Evolutionary conservation across 2,329 filamentous ascomycete genomes (phyloP).

Genomic region (Colletotrichum tropicale): DNA sequence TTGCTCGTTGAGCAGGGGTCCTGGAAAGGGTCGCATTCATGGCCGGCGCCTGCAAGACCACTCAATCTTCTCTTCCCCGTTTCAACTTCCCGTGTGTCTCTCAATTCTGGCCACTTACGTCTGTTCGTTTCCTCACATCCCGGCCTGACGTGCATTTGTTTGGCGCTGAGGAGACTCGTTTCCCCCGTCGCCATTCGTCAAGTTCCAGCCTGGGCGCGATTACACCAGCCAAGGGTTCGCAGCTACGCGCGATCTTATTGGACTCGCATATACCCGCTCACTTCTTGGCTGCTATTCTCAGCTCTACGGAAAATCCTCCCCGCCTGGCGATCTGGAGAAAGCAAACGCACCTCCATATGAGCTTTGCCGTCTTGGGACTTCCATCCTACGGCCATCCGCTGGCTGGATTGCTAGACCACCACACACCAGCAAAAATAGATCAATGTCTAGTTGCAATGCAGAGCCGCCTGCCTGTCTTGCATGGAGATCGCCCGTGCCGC

Average conservation of each 20-base stretch:
- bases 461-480: constrained; percentile 16
- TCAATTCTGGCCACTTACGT: neutral
- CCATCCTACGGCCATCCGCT: neutral
- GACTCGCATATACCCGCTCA: neutral
- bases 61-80: neutral
- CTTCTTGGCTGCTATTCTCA: constrained; percentile 9
- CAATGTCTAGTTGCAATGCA: neutral
- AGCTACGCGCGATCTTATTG: neutral
- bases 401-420: no score
- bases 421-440: neutral
- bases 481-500: neutral
- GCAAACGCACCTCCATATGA: no score
- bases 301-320: neutral
- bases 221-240: neutral
- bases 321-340: constrained; percentile 4
- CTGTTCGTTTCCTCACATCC: neutral
- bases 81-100: neutral
- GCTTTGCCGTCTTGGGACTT: no score
- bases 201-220: neutral
- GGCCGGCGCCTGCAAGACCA: constrained; percentile 22
- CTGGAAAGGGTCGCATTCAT: neutral
- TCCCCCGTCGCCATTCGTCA: neutral
- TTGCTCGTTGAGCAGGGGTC: no score
- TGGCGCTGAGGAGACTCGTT: constrained; percentile 6
- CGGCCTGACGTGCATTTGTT: neutral